Conservation (phyloP, 805 yeast species). For the Zygoascus tannicola region DNA sequence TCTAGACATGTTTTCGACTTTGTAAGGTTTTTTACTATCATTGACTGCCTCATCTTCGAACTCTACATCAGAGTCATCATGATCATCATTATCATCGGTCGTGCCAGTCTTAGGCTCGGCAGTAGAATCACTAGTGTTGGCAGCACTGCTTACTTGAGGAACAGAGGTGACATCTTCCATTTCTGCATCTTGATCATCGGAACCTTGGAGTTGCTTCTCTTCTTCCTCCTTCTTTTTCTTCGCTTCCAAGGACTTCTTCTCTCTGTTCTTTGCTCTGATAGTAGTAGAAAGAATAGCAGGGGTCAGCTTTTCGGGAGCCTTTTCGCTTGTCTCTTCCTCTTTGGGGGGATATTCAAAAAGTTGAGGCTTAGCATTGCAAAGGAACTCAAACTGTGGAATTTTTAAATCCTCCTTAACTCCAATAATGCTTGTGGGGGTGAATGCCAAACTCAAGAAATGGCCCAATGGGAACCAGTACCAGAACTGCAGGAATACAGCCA, state of each 20-base stretch:
- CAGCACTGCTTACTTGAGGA: neutral
- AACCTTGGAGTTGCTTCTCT: conserved; percentile 28
- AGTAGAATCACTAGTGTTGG: conserved; percentile 17
- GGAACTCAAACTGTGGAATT: conserved; percentile 73
- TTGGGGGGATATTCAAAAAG: conserved; percentile 86
- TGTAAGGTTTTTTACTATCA: conserved; percentile 33
- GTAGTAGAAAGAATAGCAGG: conserved; percentile 94
- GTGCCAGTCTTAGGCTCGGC: conserved; percentile 17
- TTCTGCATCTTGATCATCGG: conserved; percentile 20
- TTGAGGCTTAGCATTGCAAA: conserved; percentile 72
- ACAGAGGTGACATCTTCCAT: neutral
- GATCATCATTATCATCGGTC: conserved; percentile 19
- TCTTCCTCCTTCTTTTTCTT: conserved; percentile 45
- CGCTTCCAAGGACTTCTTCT: conserved; percentile 50
- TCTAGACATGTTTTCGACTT: conserved; percentile 70
- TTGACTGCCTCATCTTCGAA: neutral
- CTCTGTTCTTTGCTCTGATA: conserved; percentile 87
- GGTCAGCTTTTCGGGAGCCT: conserved; percentile 79
- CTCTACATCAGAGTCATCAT: conserved; percentile 5
- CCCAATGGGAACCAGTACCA: conserved; percentile 99
- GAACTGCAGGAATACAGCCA: conserved; percentile 80
- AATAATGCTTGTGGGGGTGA: conserved; percentile 82
- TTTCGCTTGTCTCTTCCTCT: conserved; percentile 65
- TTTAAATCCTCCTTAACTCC: conserved; percentile 80
- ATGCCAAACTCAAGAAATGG: conserved; percentile 84